These are phyloP conservation scores for Suillus plorans DNA, from an alignment of 768 basidiomycete genomes.

Conservation along the genomic window DNA sequence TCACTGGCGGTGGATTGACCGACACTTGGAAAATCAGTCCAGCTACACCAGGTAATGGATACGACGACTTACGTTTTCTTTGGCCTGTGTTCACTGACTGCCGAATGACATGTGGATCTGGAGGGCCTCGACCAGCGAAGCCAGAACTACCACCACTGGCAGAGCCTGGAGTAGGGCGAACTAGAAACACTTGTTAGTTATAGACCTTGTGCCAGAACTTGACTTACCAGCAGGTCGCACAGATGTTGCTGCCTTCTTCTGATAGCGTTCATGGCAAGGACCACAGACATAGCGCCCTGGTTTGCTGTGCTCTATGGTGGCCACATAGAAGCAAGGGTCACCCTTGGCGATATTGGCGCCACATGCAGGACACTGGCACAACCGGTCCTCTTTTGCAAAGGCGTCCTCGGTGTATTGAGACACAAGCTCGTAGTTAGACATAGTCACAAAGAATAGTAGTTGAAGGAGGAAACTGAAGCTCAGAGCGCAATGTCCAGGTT, in stretches of 20 bases:
- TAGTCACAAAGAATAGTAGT: too few relatives aligned
- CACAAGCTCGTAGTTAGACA: neutral
- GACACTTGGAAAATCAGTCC: neutral
- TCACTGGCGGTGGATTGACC: neutral
- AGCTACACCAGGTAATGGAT: neutral
- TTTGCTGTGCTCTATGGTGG: neutral
- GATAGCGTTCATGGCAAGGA: neutral
- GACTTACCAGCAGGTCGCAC: neutral
- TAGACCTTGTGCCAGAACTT: neutral
- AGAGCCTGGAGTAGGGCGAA: neutral
- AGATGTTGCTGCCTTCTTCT: neutral
- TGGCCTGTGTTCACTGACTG: neutral
- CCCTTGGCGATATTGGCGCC: neutral
- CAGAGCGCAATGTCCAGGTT: too few relatives aligned
- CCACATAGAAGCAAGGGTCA: neutral
- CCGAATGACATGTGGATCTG: neutral
- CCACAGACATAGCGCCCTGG: neutral
- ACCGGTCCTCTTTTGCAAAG: neutral
- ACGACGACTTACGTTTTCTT: neutral
- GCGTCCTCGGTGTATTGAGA: neutral
- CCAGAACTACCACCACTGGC: neutral
- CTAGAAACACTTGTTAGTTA: neutral
- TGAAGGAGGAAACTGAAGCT: too few relatives aligned
- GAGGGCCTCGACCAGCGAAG: too few relatives aligned
- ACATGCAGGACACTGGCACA: neutral